These are phyloP conservation scores for Monosporascus sp. DNA, from an alignment of 2,329 filamentous ascomycete genomes.

Conservation along the genomic window DNA sequence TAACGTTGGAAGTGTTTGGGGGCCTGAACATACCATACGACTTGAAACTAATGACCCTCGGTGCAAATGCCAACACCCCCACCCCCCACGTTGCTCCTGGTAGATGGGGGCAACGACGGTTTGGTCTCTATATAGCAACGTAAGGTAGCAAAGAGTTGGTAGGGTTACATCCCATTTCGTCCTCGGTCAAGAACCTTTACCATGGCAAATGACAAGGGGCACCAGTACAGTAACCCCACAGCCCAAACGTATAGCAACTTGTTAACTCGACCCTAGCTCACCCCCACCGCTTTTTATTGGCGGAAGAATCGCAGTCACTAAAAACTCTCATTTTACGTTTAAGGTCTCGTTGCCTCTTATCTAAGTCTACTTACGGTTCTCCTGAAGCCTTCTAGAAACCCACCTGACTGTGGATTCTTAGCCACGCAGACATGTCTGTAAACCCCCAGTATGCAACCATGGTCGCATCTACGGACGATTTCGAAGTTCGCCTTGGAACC, in stretches of 20 bases:
- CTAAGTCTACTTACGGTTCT: background rate
- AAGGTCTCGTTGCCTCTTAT: too few species aligned
- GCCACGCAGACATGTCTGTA: background rate
- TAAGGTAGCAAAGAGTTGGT: background rate
- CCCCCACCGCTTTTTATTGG: background rate
- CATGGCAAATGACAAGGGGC: background rate
- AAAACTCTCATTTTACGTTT: background rate
- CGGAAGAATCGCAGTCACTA: background rate
- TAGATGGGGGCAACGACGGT: background rate
- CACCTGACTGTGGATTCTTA: background rate
- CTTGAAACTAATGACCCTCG: background rate
- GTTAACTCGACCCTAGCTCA: too few species aligned
- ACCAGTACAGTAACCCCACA: too few species aligned
- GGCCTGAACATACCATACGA: too few species aligned
- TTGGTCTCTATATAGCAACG: background rate
- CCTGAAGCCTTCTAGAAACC: background rate
- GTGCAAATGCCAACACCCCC: background rate
- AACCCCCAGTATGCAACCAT: too few species aligned
- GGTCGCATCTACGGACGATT: too few species aligned
- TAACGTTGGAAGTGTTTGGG: too few species aligned
- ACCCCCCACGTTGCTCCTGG: background rate
- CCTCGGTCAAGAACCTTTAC: background rate
- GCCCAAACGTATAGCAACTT: too few species aligned
- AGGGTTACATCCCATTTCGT: background rate
- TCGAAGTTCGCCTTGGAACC: too few species aligned